Base-by-base conservation (phyloP, 108 stramenopile species). In the Stephanodiscus triporus region DNA sequence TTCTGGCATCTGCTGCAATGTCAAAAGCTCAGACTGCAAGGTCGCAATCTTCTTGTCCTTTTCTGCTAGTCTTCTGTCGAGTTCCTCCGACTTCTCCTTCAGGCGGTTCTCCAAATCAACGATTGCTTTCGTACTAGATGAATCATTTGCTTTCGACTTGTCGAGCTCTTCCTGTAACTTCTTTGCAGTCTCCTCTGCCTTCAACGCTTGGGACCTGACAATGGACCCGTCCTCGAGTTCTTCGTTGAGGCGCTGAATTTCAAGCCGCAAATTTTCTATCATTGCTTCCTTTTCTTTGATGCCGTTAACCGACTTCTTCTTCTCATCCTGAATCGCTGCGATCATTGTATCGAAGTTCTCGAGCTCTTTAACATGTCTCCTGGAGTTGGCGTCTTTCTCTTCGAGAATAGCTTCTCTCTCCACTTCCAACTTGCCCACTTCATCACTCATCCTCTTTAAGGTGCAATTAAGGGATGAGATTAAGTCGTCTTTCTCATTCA, bases 181-280 rank as follows among this genome's bases (percentile, higher is more conserved):
- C 9, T 62, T 42, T 22, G 71, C 72, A 9, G 54, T 29, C 53
- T 79, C 72, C 30, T 79, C 62, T 22, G 78, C 67, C 72, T 62
- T 68, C n/a, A 45, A 61, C 19, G 71, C 71, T 38, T 68, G 66
- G 1, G 56, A 57, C 37, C 71, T 48, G 6, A 72, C 66, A 47
- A 43, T 37, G 11, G 27, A 40, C 48, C 71, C 72, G 37, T 79
- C 78, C 7, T 60, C 65, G 32, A 73, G 59, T 45, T 79, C 78
- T 9, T 79, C 78, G 37, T 68, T 68, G 51, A 79, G 48, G 30
- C 67, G 66, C 53, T 67, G 57, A 17, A 79, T 68, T 65, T 79
- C 61, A 5, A 57, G 51, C 14, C 75, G 59, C 6, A 76, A 50
- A 51, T 27, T 65, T 13, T 53, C 49, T 32, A 76, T 68, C 60